Conservation (phyloP, 202 grass and related monocot species). For the Carex sylvatica region DNA sequence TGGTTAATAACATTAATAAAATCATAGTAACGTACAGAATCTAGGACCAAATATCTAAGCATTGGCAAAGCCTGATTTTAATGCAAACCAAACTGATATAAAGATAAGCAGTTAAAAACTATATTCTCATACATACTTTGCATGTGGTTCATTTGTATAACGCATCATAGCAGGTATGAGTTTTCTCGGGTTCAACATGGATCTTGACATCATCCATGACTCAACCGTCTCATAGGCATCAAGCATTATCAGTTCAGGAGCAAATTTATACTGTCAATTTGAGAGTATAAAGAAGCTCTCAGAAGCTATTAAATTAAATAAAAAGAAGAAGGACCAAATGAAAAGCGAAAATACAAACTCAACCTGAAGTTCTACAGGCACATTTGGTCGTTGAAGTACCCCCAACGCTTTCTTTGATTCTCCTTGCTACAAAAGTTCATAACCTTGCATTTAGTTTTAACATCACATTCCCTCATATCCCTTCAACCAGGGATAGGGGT, state of each 20-base stretch:
- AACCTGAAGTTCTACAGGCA: constrained; percentile 88
- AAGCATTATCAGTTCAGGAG: constrained; percentile 87
- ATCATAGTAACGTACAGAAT: constrained; percentile 11
- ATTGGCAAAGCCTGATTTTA: no score
- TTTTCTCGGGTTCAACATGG: constrained; percentile 91
- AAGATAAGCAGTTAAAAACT: constrained; percentile 5
- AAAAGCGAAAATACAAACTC: background rate
- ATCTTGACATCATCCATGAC: constrained; percentile 95
- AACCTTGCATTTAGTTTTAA: background rate
- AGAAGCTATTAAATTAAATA: background rate
- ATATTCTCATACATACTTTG: constrained; percentile 53
- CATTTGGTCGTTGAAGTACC: constrained; percentile 80
- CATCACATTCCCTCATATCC: background rate
- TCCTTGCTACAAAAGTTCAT: constrained; percentile 62
- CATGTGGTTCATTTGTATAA: constrained; percentile 97
- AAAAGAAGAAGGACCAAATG: constrained; percentile 2
- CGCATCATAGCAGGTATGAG: constrained; percentile 99
- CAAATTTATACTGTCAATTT: constrained; percentile 91
- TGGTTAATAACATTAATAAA: constrained; percentile 17
- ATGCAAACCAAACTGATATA: background rate
- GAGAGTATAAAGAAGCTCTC: background rate
- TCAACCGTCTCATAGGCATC: constrained; percentile 98
- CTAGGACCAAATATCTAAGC: no score
- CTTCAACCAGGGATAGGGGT: background rate
- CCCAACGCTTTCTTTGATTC: constrained; percentile 94